These are phyloP conservation scores for Teratosphaeria viscida DNA, from an alignment of 2,329 filamentous ascomycete species.

Conservation along the genomic window DNA sequence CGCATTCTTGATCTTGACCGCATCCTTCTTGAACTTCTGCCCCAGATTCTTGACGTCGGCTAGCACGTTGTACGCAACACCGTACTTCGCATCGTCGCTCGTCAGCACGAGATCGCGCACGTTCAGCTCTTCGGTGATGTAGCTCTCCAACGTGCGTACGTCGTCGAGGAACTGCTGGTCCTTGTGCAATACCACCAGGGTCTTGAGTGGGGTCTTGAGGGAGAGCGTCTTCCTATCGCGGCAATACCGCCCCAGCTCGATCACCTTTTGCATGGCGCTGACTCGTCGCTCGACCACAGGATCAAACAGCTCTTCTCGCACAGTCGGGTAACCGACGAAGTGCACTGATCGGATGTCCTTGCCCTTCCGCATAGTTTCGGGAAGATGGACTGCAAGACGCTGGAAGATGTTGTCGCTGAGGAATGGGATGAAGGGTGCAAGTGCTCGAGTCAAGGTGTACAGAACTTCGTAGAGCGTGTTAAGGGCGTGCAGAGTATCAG, in stretches of 20 bases:
- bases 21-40: slow-evolving; percentile 96
- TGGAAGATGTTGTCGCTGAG: slow-evolving; percentile 90
- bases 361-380: slow-evolving; percentile 51
- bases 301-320: slow-evolving; percentile 81
- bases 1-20: slow-evolving; percentile 81
- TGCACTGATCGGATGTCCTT: slow-evolving; percentile 79
- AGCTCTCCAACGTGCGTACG: slow-evolving; percentile 72
- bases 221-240: slow-evolving; percentile 76
- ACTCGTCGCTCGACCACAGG: slow-evolving; percentile 77
- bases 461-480: slow-evolving; percentile 92
- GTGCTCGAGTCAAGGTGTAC: slow-evolving; percentile 74
- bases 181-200: slow-evolving; percentile 76
- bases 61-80: slow-evolving; percentile 79
- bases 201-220: slow-evolving; percentile 84
- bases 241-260: slow-evolving; percentile 78
- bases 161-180: slow-evolving; percentile 78
- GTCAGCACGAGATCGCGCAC: slow-evolving; percentile 75
- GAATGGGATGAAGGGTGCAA: slow-evolving; percentile 94
- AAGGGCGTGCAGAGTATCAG: slow-evolving; percentile 81
- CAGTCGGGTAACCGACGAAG: slow-evolving; percentile 82
- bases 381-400: slow-evolving; percentile 71
- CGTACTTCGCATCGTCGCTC: slow-evolving; percentile 79
- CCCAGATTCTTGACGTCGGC: slow-evolving; percentile 92
- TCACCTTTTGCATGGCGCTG: slow-evolving; percentile 86
- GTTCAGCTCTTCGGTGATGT: slow-evolving; percentile 87